These are phyloP conservation scores for Pseudonitzschia multiseries DNA, from an alignment of 108 stramenopile genomes.

Conservation along the genomic window DNA sequence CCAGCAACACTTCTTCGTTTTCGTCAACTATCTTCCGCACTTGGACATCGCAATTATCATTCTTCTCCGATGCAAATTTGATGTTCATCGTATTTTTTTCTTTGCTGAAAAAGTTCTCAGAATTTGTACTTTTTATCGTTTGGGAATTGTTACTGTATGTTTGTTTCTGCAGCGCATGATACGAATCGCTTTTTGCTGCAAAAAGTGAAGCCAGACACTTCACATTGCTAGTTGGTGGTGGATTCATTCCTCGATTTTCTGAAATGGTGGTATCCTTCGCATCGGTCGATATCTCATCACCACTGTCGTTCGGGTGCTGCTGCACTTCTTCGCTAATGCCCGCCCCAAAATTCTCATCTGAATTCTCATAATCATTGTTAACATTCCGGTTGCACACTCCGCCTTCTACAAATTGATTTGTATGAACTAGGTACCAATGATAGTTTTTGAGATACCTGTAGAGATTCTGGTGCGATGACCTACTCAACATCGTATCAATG, in stretches of 20 bases:
- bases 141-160: no score
- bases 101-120: no score
- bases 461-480: constrained; percentile 20
- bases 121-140: no score
- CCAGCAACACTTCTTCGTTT: no score
- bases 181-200: neutral
- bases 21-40: no score
- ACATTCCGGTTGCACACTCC: neutral
- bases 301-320: neutral
- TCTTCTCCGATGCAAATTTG: no score
- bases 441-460: constrained; percentile 31
- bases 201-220: neutral
- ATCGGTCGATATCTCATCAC: neutral
- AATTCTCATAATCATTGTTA: neutral
- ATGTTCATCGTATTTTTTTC: no score
- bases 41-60: no score
- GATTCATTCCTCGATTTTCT: neutral
- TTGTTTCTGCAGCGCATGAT: no score
- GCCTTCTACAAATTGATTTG: constrained; percentile 12
- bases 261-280: no score
- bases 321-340: neutral
- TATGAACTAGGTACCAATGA: constrained; percentile 33
- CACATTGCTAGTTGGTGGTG: neutral
- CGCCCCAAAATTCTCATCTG: neutral
- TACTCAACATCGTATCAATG: constrained; percentile 26